Evolutionary conservation across 768 basidiomycete genomes (phyloP).

Genomic region (Neoboletus subvelutipes): DNA sequence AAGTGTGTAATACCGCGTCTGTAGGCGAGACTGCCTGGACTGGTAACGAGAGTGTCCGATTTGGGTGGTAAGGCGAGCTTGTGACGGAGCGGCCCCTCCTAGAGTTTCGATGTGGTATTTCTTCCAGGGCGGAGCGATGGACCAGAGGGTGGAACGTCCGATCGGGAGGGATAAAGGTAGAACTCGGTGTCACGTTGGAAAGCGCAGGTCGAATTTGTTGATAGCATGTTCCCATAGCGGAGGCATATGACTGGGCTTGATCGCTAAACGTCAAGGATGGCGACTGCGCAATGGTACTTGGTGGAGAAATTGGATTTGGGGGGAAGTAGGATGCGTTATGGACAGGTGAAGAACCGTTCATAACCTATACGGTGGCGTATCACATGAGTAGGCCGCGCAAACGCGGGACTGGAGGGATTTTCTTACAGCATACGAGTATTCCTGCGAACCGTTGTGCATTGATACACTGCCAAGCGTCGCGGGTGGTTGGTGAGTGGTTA

Average conservation of each 20-base stretch:
- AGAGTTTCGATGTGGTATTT: background rate
- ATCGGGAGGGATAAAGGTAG: background rate
- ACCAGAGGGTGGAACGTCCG: background rate
- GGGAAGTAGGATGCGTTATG: no score
- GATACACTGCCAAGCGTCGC: no score
- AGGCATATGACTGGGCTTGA: background rate
- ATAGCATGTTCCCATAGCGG: background rate
- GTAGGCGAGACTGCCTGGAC: background rate
- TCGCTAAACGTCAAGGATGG: background rate
- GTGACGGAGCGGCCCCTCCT: no score
- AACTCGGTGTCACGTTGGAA: background rate
- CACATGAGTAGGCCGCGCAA: background rate
- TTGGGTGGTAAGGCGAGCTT: background rate
- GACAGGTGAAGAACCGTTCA: no score
- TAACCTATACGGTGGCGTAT: background rate
- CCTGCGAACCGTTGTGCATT: background rate
- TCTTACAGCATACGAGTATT: background rate
- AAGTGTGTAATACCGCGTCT: no score
- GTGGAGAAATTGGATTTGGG: no score
- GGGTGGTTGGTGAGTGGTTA: no score
- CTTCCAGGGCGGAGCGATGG: no score
- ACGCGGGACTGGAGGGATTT: no score
- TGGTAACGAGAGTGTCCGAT: conserved; percentile 1
- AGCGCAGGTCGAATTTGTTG: background rate
- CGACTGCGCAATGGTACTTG: background rate